phyloP scores from a whole-genome alignment of 2,329 filamentous ascomycete species.

The Ophiocordyceps camponoti-saundersi region DNA sequence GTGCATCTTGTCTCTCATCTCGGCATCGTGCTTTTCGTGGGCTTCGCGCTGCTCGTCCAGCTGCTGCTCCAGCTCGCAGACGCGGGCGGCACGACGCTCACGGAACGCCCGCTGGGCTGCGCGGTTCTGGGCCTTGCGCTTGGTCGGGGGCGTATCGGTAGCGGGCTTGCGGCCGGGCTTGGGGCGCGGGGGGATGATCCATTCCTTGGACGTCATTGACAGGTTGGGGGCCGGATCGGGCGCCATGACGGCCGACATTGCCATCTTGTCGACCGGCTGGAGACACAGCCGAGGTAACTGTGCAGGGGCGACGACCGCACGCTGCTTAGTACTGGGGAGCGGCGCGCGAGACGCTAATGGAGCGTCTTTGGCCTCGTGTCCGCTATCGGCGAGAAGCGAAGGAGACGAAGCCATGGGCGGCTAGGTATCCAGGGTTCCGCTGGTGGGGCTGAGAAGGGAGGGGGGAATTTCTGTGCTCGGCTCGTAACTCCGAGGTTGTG shows the following conservation, averaged over 20 bases:
- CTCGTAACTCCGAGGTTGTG: neutral
- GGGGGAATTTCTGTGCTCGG: slow-evolving; percentile 1
- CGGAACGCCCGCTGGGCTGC: slow-evolving; percentile 83
- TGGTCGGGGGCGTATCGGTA: slow-evolving; percentile 81
- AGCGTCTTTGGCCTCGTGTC: neutral
- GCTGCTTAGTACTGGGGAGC: slow-evolving; percentile 6
- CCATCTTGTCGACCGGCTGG: slow-evolving; percentile 24
- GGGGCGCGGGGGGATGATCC: slow-evolving; percentile 68
- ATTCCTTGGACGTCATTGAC: slow-evolving; percentile 65
- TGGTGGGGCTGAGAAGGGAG: slow-evolving; percentile 6
- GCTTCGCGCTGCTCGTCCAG: slow-evolving; percentile 42
- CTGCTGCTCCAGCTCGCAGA: slow-evolving; percentile 57
- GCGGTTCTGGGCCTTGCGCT: slow-evolving; percentile 87
- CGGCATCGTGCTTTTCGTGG: slow-evolving; percentile 38
- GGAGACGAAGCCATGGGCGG: neutral
- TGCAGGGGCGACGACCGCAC: slow-evolving; percentile 8
- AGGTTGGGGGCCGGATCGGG: slow-evolving; percentile 26
- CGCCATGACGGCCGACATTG: slow-evolving; percentile 29
- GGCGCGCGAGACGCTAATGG: slow-evolving; percentile 5
- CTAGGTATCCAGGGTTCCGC: neutral
- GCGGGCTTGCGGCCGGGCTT: slow-evolving; percentile 89
- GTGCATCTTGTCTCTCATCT: slow-evolving; percentile 37
- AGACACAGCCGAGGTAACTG: slow-evolving; percentile 14
- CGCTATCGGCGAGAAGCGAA: slow-evolving; percentile 1
- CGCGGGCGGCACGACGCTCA: slow-evolving; percentile 69